Base-by-base conservation (phyloP, 2,329 filamentous ascomycete genomes). In the Madurella mycetomatis region DNA sequence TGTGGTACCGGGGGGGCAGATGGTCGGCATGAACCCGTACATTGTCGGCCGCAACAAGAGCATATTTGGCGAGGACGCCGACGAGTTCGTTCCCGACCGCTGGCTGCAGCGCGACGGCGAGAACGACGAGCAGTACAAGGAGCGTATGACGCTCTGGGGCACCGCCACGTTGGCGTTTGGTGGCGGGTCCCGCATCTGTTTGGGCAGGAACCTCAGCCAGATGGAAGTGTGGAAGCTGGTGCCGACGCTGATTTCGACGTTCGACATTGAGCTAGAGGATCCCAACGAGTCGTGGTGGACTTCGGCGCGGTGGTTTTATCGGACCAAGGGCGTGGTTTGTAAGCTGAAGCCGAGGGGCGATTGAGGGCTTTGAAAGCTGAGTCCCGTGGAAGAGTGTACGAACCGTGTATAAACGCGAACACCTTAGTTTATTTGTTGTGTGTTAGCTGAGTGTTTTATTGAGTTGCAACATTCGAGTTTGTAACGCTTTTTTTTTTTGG, bases 21-120 rank as follows among this genome's bases (percentile, higher is more conserved):
- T 68, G n/a, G 68, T 76, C 0, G 73, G 73, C 4, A 71, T 76
- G 51, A 76, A 72, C 43, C 68, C 72, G 0, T 73, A 68, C 52
- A 68, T 76, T 2, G 61, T 71, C 1, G 67, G 69, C 0, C 63
- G 67, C 7, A 74, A 80, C 61, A 65, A 64, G 43, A 55, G 46
- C 0, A 60, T 76, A 2, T 81, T 75, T 60, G 78, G 76, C 0
- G 59, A 66, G 0, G 74, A 81, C 53, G 70, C 72, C 0, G 69
- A 78, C 17, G 54, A 59, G 0, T 81, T 75, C 58, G 66, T 67
- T 1, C 76, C 78, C 0, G 77, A 78, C 46, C 67, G 79, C 3
- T 82, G 77, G 77, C 62, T 81, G 8, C 65, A 62, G 32, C 53
- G 61, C 2, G 61, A 65, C 5, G 57, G 51, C 1, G 73, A 76